phyloP scores from a whole-genome alignment of 2,329 filamentous ascomycete species.

The Trichoderma hamatum region DNA sequence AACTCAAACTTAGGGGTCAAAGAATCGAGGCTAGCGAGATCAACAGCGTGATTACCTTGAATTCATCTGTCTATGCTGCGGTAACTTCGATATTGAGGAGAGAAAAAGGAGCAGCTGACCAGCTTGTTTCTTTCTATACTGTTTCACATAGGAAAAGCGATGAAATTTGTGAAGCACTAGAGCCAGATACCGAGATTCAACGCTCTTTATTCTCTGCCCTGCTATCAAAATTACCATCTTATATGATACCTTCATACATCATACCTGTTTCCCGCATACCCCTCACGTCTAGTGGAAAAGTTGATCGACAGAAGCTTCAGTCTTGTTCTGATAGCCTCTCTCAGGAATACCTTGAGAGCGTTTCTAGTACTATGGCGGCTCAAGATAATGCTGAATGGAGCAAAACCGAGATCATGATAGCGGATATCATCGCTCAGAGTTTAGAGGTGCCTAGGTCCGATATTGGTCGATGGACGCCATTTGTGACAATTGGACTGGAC shows the following conservation, averaged over 20 bases:
- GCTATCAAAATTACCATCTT: constrained; percentile 61
- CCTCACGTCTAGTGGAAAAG: constrained; percentile 73
- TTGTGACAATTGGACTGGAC: constrained; percentile 79
- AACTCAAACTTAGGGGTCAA: constrained; percentile 81
- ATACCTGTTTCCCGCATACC: constrained; percentile 72
- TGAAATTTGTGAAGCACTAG: constrained; percentile 42
- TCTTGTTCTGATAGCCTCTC: constrained; percentile 51
- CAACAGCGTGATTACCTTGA: constrained; percentile 61
- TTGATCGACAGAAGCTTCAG: constrained; percentile 62
- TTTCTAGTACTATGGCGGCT: constrained; percentile 35
- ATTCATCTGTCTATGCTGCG: constrained; percentile 59
- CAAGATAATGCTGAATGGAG: constrained; percentile 52
- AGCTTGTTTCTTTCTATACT: constrained; percentile 72
- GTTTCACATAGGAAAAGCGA: constrained; percentile 36
- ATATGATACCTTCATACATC: constrained; percentile 79
- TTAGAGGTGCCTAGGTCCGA: constrained; percentile 49
- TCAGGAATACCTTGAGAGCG: constrained; percentile 47
- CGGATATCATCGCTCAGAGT: constrained; percentile 54
- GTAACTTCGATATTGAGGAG: constrained; percentile 61
- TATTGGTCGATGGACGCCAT: constrained; percentile 68
- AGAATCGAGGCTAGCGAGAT: constrained; percentile 80
- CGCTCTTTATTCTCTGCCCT: constrained; percentile 58
- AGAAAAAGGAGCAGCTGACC: constrained; percentile 46
- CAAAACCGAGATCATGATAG: constrained; percentile 58
- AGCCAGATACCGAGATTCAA: constrained; percentile 42